Conservation (phyloP, 140 eudicot genomes). For the Flaveria floridana region DNA sequence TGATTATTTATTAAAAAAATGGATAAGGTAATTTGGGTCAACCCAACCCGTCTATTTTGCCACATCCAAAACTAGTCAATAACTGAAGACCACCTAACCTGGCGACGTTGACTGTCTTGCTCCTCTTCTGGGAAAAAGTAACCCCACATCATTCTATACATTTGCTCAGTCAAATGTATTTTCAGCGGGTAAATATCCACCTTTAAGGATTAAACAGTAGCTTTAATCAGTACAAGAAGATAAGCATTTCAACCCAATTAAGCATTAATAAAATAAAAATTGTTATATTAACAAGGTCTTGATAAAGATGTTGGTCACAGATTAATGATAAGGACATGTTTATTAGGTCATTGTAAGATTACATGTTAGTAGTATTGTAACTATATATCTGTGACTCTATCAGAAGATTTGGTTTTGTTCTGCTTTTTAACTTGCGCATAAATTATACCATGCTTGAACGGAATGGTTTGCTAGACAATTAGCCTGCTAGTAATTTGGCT, state of each 20-base stretch:
- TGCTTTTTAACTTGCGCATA: not conserved
- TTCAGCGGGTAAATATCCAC: slow-evolving; percentile 97
- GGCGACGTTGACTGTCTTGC: slow-evolving; percentile 95
- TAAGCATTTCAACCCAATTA: not conserved
- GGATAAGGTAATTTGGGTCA: not conserved
- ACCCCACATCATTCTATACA: slow-evolving; percentile 96
- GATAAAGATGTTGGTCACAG: not conserved
- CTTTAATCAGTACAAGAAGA: slow-evolving; percentile 7
- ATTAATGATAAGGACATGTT: slow-evolving; percentile 7
- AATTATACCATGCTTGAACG: not conserved
- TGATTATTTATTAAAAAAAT: not conserved
- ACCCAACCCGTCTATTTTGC: slow-evolving; percentile 19
- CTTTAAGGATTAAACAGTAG: slow-evolving; percentile 38
- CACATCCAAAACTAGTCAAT: not conserved
- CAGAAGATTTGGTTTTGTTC: not conserved
- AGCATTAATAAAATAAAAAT: not conserved
- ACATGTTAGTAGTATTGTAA: not conserved
- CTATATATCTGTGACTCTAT: not conserved
- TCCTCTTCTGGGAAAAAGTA: slow-evolving; percentile 96
- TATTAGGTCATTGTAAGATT: slow-evolving; percentile 12
- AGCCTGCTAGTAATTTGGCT: slow-evolving; percentile 3
- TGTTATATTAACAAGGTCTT: not conserved
- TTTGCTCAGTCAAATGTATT: slow-evolving; percentile 83
- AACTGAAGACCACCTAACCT: slow-evolving; percentile 45
- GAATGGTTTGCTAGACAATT: not conserved